Evolutionary conservation across 495 filamentous ascomycete genomes (phyloP), one percentile per base, ranked within the genome.

Genomic region (Pseudevernia furfuracea): DNA sequence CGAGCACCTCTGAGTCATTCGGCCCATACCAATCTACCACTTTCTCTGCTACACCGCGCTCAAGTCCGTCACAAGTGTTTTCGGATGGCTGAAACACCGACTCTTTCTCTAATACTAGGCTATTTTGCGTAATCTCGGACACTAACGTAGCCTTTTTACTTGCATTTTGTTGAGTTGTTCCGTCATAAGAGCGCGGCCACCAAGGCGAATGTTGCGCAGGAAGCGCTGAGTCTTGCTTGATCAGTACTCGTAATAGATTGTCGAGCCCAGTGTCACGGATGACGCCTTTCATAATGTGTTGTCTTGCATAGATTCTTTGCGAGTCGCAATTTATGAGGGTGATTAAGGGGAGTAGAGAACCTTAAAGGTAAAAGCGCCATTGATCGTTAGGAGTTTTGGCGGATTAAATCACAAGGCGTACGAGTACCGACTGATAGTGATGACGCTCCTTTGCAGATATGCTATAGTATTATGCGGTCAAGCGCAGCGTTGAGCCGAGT

Each of bases 1-100:
- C 19, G 68, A 60, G 28, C 61, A 73, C 72, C 58, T 76, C 74
- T 34, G 61, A 67, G 53, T 76, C 73, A 48, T 72, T 58, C 7
- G 66, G 62, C 23, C 64, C 68, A 62, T 62, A 70, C 74, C 74
- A 75, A 14, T 61, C 65, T 36, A 75, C 64, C 32, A 74, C 56
- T 15, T 63, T 58, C 25, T 71, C 43, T 67, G 69, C 69, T 58
- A 48, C 57, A 17, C 70, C 73, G 55, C 74, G 68, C 49, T 38
- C 49, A 17, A 55, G 3, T 30, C 32, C 32, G 3, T 5, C 52
- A 28, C 19, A 4, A 23, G 21, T 14, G 23, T 56, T 9, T 1
- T 56, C 11, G 5, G 52, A 30, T 30, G 25, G 52, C 19, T 56
- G 52, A 1, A 15, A 23, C 14, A 8, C 21, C 10, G 14, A 15